Evolutionary conservation across 2,329 filamentous ascomycete genomes (phyloP), one percentile per base, ranked within the genome.

Genomic region (Ophiocordyceps camponoti-leonardi): DNA sequence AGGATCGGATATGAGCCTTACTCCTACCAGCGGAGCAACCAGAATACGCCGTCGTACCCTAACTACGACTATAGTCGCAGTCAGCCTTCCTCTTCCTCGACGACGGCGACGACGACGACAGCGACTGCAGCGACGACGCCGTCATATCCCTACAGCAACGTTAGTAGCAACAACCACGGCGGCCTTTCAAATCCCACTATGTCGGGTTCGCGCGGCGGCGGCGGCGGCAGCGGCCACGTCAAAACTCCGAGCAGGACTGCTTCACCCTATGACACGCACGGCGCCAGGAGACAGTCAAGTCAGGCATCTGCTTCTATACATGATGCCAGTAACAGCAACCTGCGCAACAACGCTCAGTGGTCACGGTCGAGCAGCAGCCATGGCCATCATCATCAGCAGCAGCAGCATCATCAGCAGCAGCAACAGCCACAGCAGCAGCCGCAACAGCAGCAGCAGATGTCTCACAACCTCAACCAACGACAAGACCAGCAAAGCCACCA

Each of bases 1-100:
- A 56, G 54, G 30, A 52, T 57, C 13, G 50, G 50, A 8, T 54
- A 62, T 49, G 50, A 67, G 42, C 58, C 63, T 11, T 58, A 61
- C 45, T 49, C 57, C n/a, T 60, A 56, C n/a, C 54, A 49, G n/a
- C 53, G 46, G 26, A 50, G 45, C 23, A 46, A 50, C 0, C 43
- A 50, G 0, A 31, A 50, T 2, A 48, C 49, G 3, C 41, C 48
- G 11, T 33, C 56, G 4, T 55, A 57, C 16, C 43, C 50, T 2
- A 44, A 49, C 16, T 55, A 53, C 41, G 51, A 50, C 40, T 49
- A 51, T 23, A 14, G 45, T 14, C 67, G 66, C 46, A 59, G 54
- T 33, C 40, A 39, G 35, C 35, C 35, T 19, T 10, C 35, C 20
- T 39, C 35, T 2, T 19, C 35, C 18, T 54, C 49, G 19, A 48